Evolutionary conservation across 257 asterid genomes (phyloP), one percentile per base, ranked within the genome.

Genomic region (Rehmannia glutinosa): DNA sequence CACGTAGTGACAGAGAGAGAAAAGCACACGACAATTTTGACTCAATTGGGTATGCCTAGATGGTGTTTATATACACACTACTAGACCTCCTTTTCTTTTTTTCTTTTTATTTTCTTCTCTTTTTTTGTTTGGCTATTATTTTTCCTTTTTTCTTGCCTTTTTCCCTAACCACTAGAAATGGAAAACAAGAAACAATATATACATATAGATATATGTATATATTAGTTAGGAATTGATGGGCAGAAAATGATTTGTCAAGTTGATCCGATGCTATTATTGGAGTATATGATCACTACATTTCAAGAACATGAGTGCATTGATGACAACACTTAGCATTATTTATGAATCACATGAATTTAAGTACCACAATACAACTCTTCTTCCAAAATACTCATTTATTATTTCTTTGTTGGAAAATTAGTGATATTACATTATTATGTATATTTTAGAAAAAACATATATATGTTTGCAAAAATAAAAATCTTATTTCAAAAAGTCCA

Each of bases 251-350:
- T 61, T 23, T 54, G 46, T 50, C 76, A 64, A 54, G 56, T 74
- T 68, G 71, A 45, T 61, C 50, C 38, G 47, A 35, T 47, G 10
- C 23, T 19, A 49, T n/a, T 19, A 45, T 56, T 43, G 49, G 21
- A 45, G 19, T 42, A 27, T 23, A 19, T 28, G n/a, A n/a, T 36
- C 16, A 32, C 39, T 38, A 8, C 19, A 17, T 33, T 62, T 28
- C 45, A 15, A 64, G 17, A 49, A 67, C 11, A 59, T 66, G 66
- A 42, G 60, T 52, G 70, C 59, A 17, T 38, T 54, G 56, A 36
- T 74, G 79, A 74, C 72, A 62, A 23, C 72, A 43, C 72, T 55
- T 15, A 43, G 25, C 71, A 69, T 33, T 69, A 68, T 68, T 69
- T 64, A 58, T 59, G 61, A 32, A n/a, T n/a, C n/a, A n/a, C n/a